These are phyloP conservation scores for Closterium sp. DNA, from an alignment of 139 green algal species.

Conservation along the genomic window DNA sequence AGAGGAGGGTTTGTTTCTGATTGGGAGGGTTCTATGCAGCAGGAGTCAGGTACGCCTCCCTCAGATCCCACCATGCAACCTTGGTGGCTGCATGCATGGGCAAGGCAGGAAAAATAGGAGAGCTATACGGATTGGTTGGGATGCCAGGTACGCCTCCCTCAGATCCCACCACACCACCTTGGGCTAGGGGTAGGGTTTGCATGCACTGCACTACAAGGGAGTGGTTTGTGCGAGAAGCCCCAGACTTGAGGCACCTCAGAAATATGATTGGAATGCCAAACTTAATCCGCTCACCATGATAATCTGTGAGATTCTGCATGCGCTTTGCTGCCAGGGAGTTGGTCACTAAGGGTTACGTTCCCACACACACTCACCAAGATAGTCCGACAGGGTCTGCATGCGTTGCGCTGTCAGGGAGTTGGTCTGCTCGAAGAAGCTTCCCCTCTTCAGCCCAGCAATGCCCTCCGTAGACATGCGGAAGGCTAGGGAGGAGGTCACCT, in stretches of 20 bases:
- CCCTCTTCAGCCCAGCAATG: neutral
- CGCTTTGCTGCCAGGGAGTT: neutral
- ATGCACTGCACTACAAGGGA: too few species aligned
- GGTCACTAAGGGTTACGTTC: neutral
- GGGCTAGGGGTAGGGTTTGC: neutral
- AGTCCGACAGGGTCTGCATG: neutral
- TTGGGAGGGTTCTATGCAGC: too few species aligned
- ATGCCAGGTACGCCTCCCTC: constrained; percentile 59
- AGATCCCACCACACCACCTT: constrained; percentile 70
- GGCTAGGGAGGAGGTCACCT: neutral
- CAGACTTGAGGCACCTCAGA: too few species aligned
- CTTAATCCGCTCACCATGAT: too few species aligned
- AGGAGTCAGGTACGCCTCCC: constrained; percentile 58
- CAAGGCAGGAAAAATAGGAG: too few species aligned
- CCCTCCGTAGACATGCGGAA: neutral
- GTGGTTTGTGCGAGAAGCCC: too few species aligned
- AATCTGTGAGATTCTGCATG: too few species aligned
- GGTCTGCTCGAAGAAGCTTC: neutral
- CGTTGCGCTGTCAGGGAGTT: neutral
- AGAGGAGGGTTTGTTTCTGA: too few species aligned
- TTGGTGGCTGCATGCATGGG: constrained; percentile 15
- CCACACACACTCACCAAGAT: neutral
- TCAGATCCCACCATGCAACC: neutral
- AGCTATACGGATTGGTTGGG: too few species aligned
- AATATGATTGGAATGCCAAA: too few species aligned